phyloP scores from a whole-genome alignment of 495 filamentous ascomycete genomes.

The Penicillium manginii region DNA sequence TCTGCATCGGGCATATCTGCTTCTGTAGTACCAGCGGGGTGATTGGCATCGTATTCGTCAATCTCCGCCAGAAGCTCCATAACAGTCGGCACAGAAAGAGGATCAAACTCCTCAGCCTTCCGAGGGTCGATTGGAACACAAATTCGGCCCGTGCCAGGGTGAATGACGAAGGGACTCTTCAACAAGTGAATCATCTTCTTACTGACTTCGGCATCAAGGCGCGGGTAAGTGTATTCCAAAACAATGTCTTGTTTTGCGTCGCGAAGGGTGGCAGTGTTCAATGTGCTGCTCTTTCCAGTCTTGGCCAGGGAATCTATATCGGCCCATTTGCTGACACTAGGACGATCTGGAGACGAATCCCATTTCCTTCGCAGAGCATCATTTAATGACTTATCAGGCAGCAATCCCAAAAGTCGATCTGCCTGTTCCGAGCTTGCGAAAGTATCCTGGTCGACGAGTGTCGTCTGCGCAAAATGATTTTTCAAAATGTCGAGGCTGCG shows the following conservation, averaged over 20 bases:
- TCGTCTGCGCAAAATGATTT: conserved; percentile 75
- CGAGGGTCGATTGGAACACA: conserved; percentile 89
- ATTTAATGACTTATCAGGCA: conserved; percentile 76
- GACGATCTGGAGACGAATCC: conserved; percentile 76
- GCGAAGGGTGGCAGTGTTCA: conserved; percentile 68
- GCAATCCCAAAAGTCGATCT: conserved; percentile 73
- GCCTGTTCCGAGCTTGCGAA: conserved; percentile 69
- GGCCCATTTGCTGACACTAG: conserved; percentile 81
- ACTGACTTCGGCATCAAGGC: conserved; percentile 92
- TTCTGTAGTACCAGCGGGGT: conserved; percentile 35
- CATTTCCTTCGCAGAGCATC: conserved; percentile 85
- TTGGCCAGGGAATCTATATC: conserved; percentile 89
- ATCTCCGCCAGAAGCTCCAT: conserved; percentile 79
- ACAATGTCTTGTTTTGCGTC: conserved; percentile 94
- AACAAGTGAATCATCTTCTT: conserved; percentile 98
- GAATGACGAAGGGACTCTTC: conserved; percentile 93
- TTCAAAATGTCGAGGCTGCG: conserved; percentile 85
- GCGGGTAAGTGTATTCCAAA: conserved; percentile 97
- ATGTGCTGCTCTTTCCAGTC: conserved; percentile 64
- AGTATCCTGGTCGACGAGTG: conserved; percentile 84
- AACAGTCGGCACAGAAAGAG: conserved; percentile 84
- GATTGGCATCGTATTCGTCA: conserved; percentile 66
- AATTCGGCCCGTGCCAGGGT: conserved; percentile 89
- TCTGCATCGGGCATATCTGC: conserved; percentile 42
- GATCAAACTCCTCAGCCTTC: conserved; percentile 78